These are phyloP conservation scores for Cercospora sp. DNA, from an alignment of 2,329 filamentous ascomycete species.

Conservation along the genomic window DNA sequence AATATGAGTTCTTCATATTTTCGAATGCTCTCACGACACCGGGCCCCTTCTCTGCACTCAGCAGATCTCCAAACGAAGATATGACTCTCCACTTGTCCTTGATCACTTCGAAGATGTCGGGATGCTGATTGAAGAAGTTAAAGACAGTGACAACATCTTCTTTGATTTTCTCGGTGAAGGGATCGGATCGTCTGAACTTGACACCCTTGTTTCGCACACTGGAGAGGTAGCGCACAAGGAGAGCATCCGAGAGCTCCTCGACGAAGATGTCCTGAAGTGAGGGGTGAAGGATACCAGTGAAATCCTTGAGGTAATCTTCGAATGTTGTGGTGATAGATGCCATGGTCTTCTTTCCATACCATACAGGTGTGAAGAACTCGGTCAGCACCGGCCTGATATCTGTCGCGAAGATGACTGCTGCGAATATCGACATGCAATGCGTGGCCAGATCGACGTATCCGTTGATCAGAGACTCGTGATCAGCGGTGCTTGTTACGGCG, in stretches of 20 bases:
- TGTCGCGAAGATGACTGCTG: conserved; percentile 80
- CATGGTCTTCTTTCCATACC: conserved; percentile 86
- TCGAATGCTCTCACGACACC: conserved; percentile 76
- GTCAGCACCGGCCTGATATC: conserved; percentile 78
- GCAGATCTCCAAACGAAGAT: conserved; percentile 74
- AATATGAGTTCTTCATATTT: conserved; percentile 80
- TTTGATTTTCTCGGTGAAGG: conserved; percentile 89
- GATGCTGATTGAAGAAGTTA: conserved; percentile 74
- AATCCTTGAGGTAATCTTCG: conserved; percentile 87
- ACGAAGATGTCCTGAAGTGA: conserved; percentile 87
- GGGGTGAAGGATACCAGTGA: conserved; percentile 78
- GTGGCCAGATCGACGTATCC: conserved; percentile 94
- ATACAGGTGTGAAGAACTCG: conserved; percentile 83
- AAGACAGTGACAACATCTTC: conserved; percentile 90
- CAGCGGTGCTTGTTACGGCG: conserved; percentile 67
- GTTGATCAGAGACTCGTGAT: conserved; percentile 75
- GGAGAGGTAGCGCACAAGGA: conserved; percentile 81
- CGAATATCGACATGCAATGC: conserved; percentile 86
- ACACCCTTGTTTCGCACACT: conserved; percentile 85
- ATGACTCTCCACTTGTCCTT: conserved; percentile 92
- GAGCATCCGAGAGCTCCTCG: conserved; percentile 88
- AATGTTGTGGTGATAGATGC: conserved; percentile 93
- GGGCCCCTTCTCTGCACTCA: conserved; percentile 72
- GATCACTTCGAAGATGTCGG: conserved; percentile 69
- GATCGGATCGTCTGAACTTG: conserved; percentile 82